Evolutionary conservation across 306 rosid genomes (phyloP).

Genomic region (Benincasa hispida): DNA sequence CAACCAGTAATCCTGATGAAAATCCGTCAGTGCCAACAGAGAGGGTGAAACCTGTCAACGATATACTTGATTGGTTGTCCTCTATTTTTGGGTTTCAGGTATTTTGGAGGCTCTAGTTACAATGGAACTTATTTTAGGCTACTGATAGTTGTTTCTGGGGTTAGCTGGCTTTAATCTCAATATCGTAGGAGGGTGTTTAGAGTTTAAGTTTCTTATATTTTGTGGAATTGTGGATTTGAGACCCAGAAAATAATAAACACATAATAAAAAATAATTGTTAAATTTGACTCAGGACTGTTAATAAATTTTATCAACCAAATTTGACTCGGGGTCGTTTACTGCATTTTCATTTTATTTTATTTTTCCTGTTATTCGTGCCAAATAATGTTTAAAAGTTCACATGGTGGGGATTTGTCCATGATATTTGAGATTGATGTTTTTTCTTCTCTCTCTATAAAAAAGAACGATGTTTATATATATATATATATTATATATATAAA

Average conservation of each 20-base stretch:
- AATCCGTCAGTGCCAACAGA: conserved; percentile 27
- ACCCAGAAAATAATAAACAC: too few relatives aligned
- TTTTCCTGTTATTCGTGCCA: background rate
- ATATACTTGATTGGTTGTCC: conserved; percentile 86
- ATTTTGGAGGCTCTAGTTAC: conserved; percentile 6
- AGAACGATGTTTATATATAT: background rate
- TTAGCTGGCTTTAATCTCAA: background rate
- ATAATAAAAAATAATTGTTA: too few relatives aligned
- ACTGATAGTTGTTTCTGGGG: background rate
- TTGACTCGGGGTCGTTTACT: background rate
- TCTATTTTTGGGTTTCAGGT: conserved; percentile 91
- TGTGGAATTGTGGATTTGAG: background rate
- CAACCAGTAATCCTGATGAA: conserved; percentile 19
- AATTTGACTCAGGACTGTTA: too few relatives aligned
- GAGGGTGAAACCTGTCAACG: conserved; percentile 52
- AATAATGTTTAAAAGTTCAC: background rate
- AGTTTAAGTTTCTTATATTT: background rate
- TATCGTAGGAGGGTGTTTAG: background rate
- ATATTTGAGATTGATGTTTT: background rate
- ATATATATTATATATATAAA: too few relatives aligned
- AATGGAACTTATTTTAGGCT: background rate
- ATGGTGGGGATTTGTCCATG: background rate
- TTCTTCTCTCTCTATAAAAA: background rate
- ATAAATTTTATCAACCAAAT: too few relatives aligned
- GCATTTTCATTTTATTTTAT: background rate